Base-by-base conservation (phyloP, 345 rosid species). In the Corchorus capsularis region DNA sequence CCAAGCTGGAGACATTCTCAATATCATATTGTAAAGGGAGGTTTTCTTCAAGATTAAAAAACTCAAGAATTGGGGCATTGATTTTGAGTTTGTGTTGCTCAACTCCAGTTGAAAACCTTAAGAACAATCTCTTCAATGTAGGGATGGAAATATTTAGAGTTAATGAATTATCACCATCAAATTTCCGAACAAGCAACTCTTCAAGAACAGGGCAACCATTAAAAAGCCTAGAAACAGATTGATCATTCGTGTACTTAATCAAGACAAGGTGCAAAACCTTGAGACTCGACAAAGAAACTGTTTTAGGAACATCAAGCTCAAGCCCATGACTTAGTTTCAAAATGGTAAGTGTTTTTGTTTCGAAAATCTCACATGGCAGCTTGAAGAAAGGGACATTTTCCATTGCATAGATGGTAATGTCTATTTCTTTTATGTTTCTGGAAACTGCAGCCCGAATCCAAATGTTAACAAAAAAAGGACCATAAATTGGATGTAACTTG, bases 291-390 rank as follows among this genome's bases (percentile, higher is more conserved):
- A 52, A 53, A 35, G 32, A 70, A 10, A 53, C 32, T 35, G 20
- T 53, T 20, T 15, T 47, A 53, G 73, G 73, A 34, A 70, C 73
- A 70, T 70, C 47, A 53, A 70, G 61, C 61, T 34, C 47, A 52
- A 70, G 3, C 32, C 47, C 61, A 35, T 52, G 46, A 39, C 27
- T 35, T 16, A 70, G 47, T 70, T 53, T 70, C 73, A 70, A 35
- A 52, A 53, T 43, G 37, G 19, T 7, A 10, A 70, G 39, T 35
- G 27, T 35, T 70, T n/a, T 70, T 15, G 73, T 45, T 34, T 46
- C 34, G 73, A 70, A 70, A 53, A 70, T 14, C 5, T 45, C 32
- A 53, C 57, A 52, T 5, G 73, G 61, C 6, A 53, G 14, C 73
- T 70, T 70, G 32, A 70, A n/a, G 17, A 52, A 8, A 17, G 46